Conservation (phyloP, 2,329 filamentous ascomycete species). For the Epicoccum nigrum region DNA sequence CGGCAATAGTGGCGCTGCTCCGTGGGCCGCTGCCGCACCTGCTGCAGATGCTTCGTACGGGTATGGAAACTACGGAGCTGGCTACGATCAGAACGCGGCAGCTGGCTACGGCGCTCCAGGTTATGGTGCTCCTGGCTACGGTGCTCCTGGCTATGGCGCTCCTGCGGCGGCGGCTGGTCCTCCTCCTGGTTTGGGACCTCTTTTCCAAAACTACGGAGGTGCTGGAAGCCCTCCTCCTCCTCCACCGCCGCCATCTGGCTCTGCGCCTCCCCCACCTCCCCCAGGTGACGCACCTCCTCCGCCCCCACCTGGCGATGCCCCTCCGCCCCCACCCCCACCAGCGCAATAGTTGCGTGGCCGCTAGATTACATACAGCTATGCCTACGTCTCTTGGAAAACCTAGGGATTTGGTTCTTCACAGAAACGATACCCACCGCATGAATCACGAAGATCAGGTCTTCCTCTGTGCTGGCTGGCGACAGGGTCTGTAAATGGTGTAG, state of each 20-base stretch:
- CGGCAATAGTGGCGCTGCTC: slow-evolving; percentile 41
- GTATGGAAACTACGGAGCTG: slow-evolving; percentile 40
- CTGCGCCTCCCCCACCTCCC: slow-evolving; percentile 67
- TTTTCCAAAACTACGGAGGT: slow-evolving; percentile 70
- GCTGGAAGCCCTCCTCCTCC: slow-evolving; percentile 64
- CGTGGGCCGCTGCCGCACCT: slow-evolving; percentile 50
- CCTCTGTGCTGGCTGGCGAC: neutral
- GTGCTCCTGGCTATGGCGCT: slow-evolving; percentile 51
- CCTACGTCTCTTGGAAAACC: neutral
- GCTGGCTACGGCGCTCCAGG: slow-evolving; percentile 44
- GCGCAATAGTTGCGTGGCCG: slow-evolving; percentile 21
- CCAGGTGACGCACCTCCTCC: slow-evolving; percentile 59
- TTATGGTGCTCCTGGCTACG: slow-evolving; percentile 50
- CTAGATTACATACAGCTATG: slow-evolving; percentile 6
- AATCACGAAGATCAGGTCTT: neutral
- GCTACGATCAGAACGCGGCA: slow-evolving; percentile 37
- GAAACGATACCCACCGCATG: slow-evolving; percentile 2
- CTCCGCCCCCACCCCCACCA: slow-evolving; percentile 58
- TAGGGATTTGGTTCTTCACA: slow-evolving; percentile 1
- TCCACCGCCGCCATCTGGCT: slow-evolving; percentile 65
- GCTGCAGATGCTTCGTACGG: slow-evolving; percentile 52
- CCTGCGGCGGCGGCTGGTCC: slow-evolving; percentile 53
- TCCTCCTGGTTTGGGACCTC: slow-evolving; percentile 63
- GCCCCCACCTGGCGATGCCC: slow-evolving; percentile 65
- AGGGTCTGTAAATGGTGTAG: neutral